These are phyloP conservation scores for Sporothrix pseudoabietina DNA, from an alignment of 2,329 filamentous ascomycete genomes.

Conservation along the genomic window DNA sequence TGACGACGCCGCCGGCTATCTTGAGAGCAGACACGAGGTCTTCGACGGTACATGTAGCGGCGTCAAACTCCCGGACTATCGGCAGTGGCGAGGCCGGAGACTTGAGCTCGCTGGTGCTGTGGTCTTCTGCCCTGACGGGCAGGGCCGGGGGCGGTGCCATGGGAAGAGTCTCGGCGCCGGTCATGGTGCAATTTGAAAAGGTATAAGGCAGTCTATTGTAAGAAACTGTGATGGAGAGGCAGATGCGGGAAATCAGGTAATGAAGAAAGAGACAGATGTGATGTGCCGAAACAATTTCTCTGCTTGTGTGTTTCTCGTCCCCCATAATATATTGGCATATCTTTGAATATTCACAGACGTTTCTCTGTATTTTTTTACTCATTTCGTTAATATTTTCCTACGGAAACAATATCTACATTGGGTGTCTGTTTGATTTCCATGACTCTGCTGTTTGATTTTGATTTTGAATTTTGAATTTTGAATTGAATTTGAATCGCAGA, in stretches of 20 bases:
- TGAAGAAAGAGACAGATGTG: neutral
- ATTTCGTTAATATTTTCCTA: neutral
- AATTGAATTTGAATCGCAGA: neutral
- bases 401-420: neutral
- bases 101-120: neutral
- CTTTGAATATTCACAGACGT: neutral
- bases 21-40: slow-evolving; percentile 18
- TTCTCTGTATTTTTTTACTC: neutral
- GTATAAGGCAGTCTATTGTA: neutral
- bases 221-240: neutral
- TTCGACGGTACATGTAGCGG: neutral
- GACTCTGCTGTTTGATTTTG: neutral
- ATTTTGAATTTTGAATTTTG: neutral
- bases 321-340: neutral
- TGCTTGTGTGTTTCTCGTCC: neutral
- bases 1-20: slow-evolving; percentile 21
- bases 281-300: neutral
- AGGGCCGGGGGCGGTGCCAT: neutral
- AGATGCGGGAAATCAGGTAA: neutral
- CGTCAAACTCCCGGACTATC: neutral
- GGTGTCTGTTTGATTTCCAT: neutral
- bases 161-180: neutral
- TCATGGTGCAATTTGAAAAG: neutral
- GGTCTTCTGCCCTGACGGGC: neutral
- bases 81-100: neutral